Conservation (phyloP, 768 basidiomycete species). For the Lactarius hengduanensis region DNA sequence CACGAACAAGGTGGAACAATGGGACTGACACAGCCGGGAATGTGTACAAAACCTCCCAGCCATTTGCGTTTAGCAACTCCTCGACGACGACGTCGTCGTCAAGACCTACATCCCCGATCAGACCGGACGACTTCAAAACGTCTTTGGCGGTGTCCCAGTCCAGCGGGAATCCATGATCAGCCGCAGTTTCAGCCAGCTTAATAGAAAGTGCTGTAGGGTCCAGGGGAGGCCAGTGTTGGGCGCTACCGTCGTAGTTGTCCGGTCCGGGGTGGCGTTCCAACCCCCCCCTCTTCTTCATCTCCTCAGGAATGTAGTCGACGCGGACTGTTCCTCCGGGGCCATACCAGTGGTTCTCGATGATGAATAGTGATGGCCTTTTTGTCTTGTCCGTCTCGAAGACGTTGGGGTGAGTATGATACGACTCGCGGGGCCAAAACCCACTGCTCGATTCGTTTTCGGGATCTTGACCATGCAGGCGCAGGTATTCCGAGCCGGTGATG, state of each 20-base stretch:
- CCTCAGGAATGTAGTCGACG: slow-evolving; percentile 40
- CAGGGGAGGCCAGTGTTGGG: slow-evolving; percentile 16
- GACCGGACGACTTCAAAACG: background rate
- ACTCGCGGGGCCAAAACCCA: slow-evolving; percentile 40
- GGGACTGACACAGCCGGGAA: slow-evolving; percentile 42
- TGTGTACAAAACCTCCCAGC: slow-evolving; percentile 43
- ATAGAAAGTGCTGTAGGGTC: slow-evolving; percentile 7
- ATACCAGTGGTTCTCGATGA: slow-evolving; percentile 43
- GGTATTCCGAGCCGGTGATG: slow-evolving; percentile 43
- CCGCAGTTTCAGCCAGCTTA: background rate
- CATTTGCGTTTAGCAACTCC: slow-evolving; percentile 38
- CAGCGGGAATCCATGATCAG: background rate
- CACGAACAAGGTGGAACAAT: background rate
- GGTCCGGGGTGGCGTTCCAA: slow-evolving; percentile 32
- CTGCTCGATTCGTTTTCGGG: slow-evolving; percentile 39
- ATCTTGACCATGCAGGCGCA: slow-evolving; percentile 41
- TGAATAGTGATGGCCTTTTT: slow-evolving; percentile 34
- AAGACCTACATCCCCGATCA: slow-evolving; percentile 14
- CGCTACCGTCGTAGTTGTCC: slow-evolving; percentile 18
- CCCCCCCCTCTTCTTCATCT: slow-evolving; percentile 36
- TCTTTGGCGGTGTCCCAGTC: slow-evolving; percentile 9
- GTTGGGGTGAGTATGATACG: slow-evolving; percentile 37
- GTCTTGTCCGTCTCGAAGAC: slow-evolving; percentile 30
- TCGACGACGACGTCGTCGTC: slow-evolving; percentile 36
- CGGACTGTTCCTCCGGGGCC: slow-evolving; percentile 39